phyloP scores from a whole-genome alignment of 148 eudicot species.

The Rhododendron vialii region DNA sequence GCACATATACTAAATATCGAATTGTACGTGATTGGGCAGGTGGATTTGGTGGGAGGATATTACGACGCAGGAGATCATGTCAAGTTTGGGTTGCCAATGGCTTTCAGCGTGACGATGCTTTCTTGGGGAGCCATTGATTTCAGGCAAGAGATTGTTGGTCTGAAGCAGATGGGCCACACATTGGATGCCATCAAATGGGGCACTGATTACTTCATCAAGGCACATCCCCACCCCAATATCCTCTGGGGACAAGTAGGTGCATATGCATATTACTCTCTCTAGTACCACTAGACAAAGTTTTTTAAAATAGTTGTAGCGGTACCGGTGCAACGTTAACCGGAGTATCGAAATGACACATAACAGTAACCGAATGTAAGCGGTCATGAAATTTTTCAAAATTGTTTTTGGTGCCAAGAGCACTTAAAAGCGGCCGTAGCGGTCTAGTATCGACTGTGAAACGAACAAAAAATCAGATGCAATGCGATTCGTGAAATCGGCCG shows the following conservation, averaged over 20 bases:
- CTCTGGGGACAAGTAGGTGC: slow-evolving; percentile 75
- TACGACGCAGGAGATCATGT: slow-evolving; percentile 95
- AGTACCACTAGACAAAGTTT: neutral
- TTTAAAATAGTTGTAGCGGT: neutral
- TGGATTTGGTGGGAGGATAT: slow-evolving; percentile 89
- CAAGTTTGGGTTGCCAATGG: slow-evolving; percentile 94
- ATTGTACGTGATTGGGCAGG: slow-evolving; percentile 31
- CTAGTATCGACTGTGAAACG: neutral
- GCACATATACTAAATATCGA: neutral
- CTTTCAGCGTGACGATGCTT: slow-evolving; percentile 65
- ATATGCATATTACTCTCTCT: neutral
- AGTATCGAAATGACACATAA: neutral
- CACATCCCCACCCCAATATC: slow-evolving; percentile 53
- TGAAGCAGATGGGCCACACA: slow-evolving; percentile 58
- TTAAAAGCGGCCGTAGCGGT: neutral
- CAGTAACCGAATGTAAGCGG: neutral
- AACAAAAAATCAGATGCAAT: neutral
- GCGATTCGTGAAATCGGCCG: too few species aligned
- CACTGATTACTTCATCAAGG: slow-evolving; percentile 84
- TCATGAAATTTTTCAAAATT: neutral
- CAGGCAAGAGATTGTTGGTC: slow-evolving; percentile 27
- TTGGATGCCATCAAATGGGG: slow-evolving; percentile 82
- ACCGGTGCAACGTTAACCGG: neutral
- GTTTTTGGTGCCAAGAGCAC: neutral
- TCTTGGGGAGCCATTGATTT: slow-evolving; percentile 72